Percentiles rank a stretch among this genome's conserved stretches.
These are phyloP conservation scores for Russula griseocarnosa DNA, from an alignment of 768 basidiomycete species.

Conservation along the genomic window DNA sequence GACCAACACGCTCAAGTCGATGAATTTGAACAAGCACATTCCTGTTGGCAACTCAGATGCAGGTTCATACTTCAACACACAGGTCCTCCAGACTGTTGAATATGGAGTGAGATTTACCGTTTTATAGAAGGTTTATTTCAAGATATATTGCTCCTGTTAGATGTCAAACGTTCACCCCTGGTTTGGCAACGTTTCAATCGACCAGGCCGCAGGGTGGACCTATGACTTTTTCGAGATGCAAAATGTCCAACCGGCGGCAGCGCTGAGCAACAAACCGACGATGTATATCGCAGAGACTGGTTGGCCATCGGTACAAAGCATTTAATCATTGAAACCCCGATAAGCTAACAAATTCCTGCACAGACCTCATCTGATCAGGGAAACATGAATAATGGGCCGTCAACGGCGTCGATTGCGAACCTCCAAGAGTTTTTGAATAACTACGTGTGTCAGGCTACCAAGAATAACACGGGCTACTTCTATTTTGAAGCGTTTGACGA, in stretches of 20 bases:
- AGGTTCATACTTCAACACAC: conserved; percentile 75
- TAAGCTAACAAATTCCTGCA: background rate
- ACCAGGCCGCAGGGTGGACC: conserved; percentile 77
- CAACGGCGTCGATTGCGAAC: conserved; percentile 54
- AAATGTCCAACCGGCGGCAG: conserved; percentile 55
- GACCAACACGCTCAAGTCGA: conserved; percentile 45
- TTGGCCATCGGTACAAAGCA: conserved; percentile 62
- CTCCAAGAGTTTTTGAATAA: conserved; percentile 81
- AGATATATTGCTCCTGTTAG: conserved; percentile 63
- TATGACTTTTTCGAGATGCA: conserved; percentile 64
- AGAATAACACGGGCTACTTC: conserved; percentile 80
- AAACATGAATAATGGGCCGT: conserved; percentile 64
- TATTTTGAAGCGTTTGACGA: conserved; percentile 85
- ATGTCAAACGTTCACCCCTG: conserved; percentile 92
- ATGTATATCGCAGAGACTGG: conserved; percentile 96
- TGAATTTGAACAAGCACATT: conserved; percentile 59
- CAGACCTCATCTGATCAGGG: conserved; percentile 59
- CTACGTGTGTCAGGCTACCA: conserved; percentile 84
- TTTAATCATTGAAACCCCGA: background rate
- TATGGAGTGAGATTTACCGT: conserved; percentile 53
- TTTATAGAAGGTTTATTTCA: conserved; percentile 48
- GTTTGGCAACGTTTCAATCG: conserved; percentile 78
- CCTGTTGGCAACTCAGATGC: conserved; percentile 82
- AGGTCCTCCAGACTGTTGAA: conserved; percentile 59
- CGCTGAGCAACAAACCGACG: conserved; percentile 63